These are phyloP conservation scores for Circinella minor DNA, from an alignment of 371 early-diverging fungal species.

Conservation along the genomic window DNA sequence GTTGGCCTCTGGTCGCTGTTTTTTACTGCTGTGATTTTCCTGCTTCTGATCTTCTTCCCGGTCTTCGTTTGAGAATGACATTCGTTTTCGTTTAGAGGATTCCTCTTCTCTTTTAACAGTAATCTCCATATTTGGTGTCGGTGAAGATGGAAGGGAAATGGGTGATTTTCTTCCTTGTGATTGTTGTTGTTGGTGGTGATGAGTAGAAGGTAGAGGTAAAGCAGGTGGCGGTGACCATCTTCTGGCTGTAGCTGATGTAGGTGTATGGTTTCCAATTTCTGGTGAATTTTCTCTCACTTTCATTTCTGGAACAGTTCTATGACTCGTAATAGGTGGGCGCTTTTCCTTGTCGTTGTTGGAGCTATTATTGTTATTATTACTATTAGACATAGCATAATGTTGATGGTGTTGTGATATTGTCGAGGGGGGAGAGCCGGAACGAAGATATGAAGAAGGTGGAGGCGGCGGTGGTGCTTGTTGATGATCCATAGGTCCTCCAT, in stretches of 20 bases:
- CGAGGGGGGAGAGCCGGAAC: background rate
- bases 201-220: background rate
- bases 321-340: too few species aligned
- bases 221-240: background rate
- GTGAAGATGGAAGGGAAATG: background rate
- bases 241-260: too few species aligned
- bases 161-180: background rate
- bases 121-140: background rate
- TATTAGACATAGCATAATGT: too few species aligned
- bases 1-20: too few species aligned
- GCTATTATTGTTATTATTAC: background rate
- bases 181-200: background rate
- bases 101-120: background rate
- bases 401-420: too few species aligned
- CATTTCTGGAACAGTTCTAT: too few species aligned
- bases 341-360: too few species aligned
- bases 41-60: background rate
- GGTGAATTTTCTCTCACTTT: too few species aligned
- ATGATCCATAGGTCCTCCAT: background rate
- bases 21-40: background rate
- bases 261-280: too few species aligned
- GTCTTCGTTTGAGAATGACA: background rate
- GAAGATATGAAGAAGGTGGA: background rate
- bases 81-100: constrained; percentile 3
- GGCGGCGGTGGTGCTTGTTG: background rate